Evolutionary conservation across 2,329 filamentous ascomycete species (phyloP), one percentile per base, ranked within the genome.

Genomic region (Penicillium sp.): DNA sequence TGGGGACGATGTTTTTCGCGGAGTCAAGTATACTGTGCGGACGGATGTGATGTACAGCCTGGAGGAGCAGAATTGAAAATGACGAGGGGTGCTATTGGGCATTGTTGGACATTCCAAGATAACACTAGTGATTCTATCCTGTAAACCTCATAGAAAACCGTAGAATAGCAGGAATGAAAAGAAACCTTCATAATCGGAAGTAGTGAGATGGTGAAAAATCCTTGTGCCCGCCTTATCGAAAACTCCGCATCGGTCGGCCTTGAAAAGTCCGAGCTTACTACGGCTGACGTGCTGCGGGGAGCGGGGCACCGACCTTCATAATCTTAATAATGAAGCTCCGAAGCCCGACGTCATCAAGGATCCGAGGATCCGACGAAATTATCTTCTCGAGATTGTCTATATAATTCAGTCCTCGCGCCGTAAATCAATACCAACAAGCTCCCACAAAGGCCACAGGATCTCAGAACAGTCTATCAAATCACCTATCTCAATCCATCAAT

Each of bases 21-120:
- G 84, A 0, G 77, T 77, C 0, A 86, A 86, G 69, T 82, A 81
- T 68, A 86, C 84, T 0, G 71, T 85, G 74, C 72, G 84, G 57
- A 84, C 83, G 10, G 84, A 86, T 71, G 64, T 86, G 20, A 81
- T 86, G 83, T 86, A 82, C 70, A 48, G 55, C 31, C 31, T 51
- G 3, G 45, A 43, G 41, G 14, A 45, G 8, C 4, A 25, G 41
- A 31, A 31, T 5, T 31, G 7, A 31, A 10, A 5, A 8, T 31
- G 6, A 31, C 28, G 7, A 5, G 28, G 1, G 28, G 28, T 31
- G 28, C 28, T 8, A 8, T 31, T 31, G 28, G 28, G 20, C 28
- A 31, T 31, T 10, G 28, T 6, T 8, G 7, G 28, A 6, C 28
- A 31, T 31, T 31, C 28, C 28, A 31, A 31, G 28, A 8, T 8